These are phyloP conservation scores for Naganishia onofrii DNA, from an alignment of 768 basidiomycete genomes.

Conservation along the genomic window DNA sequence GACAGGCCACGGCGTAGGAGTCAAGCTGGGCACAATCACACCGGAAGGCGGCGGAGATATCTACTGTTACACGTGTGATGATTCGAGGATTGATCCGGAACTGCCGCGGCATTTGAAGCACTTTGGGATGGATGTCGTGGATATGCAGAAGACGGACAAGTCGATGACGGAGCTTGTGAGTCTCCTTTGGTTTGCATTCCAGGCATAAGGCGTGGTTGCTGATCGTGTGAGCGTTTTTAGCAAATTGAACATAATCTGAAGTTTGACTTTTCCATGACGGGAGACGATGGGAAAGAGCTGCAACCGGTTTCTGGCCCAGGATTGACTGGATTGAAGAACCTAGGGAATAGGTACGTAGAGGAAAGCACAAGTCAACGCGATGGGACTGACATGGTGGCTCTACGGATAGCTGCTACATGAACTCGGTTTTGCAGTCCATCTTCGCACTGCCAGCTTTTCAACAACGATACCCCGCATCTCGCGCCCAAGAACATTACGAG, in stretches of 20 bases:
- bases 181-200: slow-evolving; percentile 1
- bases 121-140: slow-evolving; percentile 83
- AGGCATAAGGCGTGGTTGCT: slow-evolving; percentile 5
- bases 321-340: slow-evolving; percentile 81
- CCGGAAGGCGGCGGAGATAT: slow-evolving; percentile 90
- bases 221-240: slow-evolving; percentile 50
- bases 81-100: slow-evolving; percentile 73
- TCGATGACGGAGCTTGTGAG: slow-evolving; percentile 89
- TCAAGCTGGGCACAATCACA: slow-evolving; percentile 94
- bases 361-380: neutral
- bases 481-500: slow-evolving; percentile 59
- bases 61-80: slow-evolving; percentile 89
- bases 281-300: slow-evolving; percentile 79
- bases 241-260: slow-evolving; percentile 95
- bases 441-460: slow-evolving; percentile 79
- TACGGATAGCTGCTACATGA: slow-evolving; percentile 83
- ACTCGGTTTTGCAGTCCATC: slow-evolving; percentile 80
- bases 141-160: slow-evolving; percentile 87
- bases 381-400: neutral
- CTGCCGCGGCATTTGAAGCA: slow-evolving; percentile 68
- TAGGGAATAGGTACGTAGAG: slow-evolving; percentile 73
- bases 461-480: slow-evolving; percentile 62
- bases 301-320: slow-evolving; percentile 85
- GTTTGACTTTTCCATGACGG: slow-evolving; percentile 88
- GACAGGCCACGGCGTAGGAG: slow-evolving; percentile 73